phyloP scores from a whole-genome alignment of 1,284 basidiomycete species.

The Ceratobasidium sp. region DNA sequence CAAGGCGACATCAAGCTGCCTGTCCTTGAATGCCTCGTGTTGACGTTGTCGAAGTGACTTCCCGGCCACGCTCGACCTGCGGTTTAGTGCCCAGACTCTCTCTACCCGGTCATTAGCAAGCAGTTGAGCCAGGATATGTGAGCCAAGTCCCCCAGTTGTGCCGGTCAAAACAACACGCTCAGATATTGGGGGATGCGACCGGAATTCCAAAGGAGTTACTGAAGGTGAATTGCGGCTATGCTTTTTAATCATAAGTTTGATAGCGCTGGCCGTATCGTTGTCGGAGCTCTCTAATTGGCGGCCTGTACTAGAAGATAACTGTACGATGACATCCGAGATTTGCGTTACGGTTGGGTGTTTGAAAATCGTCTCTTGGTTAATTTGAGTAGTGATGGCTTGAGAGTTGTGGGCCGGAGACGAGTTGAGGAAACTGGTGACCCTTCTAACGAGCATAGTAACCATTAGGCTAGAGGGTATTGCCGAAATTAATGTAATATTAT shows the following conservation, averaged over 20 bases:
- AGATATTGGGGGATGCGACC: background rate
- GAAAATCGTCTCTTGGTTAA: conserved; percentile 3
- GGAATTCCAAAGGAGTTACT: background rate
- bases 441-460: conserved; percentile 13
- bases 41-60: conserved; percentile 38
- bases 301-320: background rate
- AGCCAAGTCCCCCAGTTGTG: conserved; percentile 58
- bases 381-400: background rate
- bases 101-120: conserved; percentile 45
- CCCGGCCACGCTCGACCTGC: background rate
- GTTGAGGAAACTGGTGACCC: background rate
- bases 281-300: background rate
- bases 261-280: background rate
- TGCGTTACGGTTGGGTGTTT: background rate
- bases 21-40: conserved; percentile 39
- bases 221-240: background rate
- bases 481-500: background rate
- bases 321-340: background rate
- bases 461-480: background rate
- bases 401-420: background rate
- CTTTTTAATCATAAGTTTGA: background rate
- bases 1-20: conserved; percentile 18
- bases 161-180: conserved; percentile 58
- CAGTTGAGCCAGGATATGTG: conserved; percentile 54
- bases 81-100: conserved; percentile 47